Percentiles rank a stretch among this genome's conserved stretches.
phyloP scores from a whole-genome alignment of 139 green algal species.

The Protoeuglena noctilucae region DNA sequence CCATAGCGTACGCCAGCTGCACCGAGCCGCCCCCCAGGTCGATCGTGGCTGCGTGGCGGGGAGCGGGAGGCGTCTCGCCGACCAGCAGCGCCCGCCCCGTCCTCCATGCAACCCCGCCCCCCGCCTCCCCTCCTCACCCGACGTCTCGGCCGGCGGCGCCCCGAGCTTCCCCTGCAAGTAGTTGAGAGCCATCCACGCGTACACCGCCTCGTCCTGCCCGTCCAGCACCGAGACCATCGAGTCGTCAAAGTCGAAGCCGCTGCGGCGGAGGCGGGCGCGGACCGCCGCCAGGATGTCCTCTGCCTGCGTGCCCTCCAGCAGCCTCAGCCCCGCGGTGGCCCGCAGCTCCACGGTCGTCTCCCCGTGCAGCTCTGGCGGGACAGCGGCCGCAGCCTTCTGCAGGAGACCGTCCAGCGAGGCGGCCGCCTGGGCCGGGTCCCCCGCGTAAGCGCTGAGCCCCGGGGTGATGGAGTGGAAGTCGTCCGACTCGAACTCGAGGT shows the following conservation, averaged over 20 bases:
- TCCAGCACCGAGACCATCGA: constrained; percentile 44
- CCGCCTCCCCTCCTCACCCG: too few species aligned
- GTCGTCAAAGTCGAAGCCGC: constrained; percentile 43
- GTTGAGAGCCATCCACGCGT: constrained; percentile 95
- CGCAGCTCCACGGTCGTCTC: constrained; percentile 62
- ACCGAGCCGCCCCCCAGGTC: constrained; percentile 77
- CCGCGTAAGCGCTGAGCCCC: constrained; percentile 65
- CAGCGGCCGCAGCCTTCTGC: constrained; percentile 53
- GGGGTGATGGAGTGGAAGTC: constrained; percentile 87
- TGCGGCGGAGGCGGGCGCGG: constrained; percentile 17
- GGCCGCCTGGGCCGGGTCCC: constrained; percentile 53
- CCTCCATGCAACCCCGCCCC: too few species aligned
- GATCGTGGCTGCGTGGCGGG: not conserved
- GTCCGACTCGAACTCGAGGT: constrained; percentile 56
- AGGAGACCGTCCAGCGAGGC: constrained; percentile 64
- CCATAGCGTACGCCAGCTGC: constrained; percentile 72
- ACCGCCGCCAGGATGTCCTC: constrained; percentile 75
- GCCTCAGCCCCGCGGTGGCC: constrained; percentile 82
- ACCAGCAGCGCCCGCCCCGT: too few species aligned
- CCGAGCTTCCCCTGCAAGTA: constrained; percentile 81
- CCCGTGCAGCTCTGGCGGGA: constrained; percentile 42
- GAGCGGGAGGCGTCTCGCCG: too few species aligned
- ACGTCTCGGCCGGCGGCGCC: constrained; percentile 15
- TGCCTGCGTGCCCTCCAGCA: constrained; percentile 70
- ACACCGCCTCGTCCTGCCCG: constrained; percentile 79